Base-by-base conservation (phyloP, 1,284 basidiomycete species). In the Spongiforma sp. region DNA sequence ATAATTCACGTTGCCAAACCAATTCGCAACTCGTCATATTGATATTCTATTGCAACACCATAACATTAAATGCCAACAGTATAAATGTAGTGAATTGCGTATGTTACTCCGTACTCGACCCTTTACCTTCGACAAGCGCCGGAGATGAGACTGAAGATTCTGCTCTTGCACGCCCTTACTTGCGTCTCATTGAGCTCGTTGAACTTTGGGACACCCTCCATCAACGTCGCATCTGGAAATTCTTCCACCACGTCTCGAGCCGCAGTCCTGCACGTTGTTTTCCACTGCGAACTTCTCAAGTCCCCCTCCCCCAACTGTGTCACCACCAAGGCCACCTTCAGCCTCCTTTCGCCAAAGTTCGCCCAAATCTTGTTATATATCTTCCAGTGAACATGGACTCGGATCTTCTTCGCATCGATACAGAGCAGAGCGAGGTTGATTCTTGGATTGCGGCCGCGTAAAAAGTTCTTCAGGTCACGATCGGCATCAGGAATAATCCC, bases 221-320 rank as follows among this genome's bases (percentile, higher is more conserved):
- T 63, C 59, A 65, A 28, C 28, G 19, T 33, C 24, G 11, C 41
- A 24, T 57, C 62, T 9, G 71, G 71, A 43, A 74, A 68, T 17
- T 36, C 36, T 2, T 61, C 32, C 64, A 63, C 64, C 21, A 60
- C 56, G 10, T 34, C 53, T 5, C 5, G 15, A 24, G 74, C 74
- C 15, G 53, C 12, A 32, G 3, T 19, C 43, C 28, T 4, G 7
- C 71, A 75, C 6, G 17, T 68, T 26, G 19, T 41, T 57, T 65
- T 75, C 71, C 74, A 73, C 24, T 46, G 41, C 10, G 62, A 39
- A 9, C 36, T 32, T 28, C 21, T 36, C 48, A 65, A 52, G 4
- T 67, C 70, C 10, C 5, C 28, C 26, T 60, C 67, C 26, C 56
- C 57, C 52, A 75, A 78, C 19, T 73, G 82, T 30, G 77, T 82